Evolutionary conservation across 2,329 filamentous ascomycete species (phyloP), one percentile per base, ranked within the genome.

Genomic region (Hirsutella rhossiliensis): DNA sequence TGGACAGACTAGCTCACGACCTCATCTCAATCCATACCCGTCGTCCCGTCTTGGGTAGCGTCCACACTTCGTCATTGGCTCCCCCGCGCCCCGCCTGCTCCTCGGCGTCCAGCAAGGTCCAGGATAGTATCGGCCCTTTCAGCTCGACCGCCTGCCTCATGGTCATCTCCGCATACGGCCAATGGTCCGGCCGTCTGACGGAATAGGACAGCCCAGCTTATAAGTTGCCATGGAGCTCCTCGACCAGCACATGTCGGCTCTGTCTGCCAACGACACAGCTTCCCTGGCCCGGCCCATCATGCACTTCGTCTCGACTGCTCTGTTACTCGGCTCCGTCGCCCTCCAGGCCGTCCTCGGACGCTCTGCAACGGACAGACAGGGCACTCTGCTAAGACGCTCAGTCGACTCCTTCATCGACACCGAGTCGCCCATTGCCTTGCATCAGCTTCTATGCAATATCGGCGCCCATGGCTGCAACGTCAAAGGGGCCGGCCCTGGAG

Each of bases 401-500:
- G 68, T 78, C 13, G 70, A 75, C 49, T 62, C 64, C 29, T 81
- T 74, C 56, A 65, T 81, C 50, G 56, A 66, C 28, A 66, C 63
- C 0, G 69, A 80, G 56, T 68, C 63, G 15, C 66, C 71, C 8
- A 65, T 76, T 51, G 72, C 77, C 3, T 54, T 76, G 27, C 56
- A 62, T 11, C 64, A 72, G 45, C 62, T 80, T 23, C 57, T 79
- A 32, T 76, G 72, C 62, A 81, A 80, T 54, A 78, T 81, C 49
- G 77, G 78, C 4, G 58, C 73, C 11, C 59, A 58, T 44, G 77
- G 77, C 23, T 72, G 71, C 50, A 61, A 72, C 49, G 66, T 67
- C 15, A 47, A 57, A 11, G 72, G 70, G 2, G 74, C 69, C 5
- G 59, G 55, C 30, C 55, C 69, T 1, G 77, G 77, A 3, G 55